Evolutionary conservation across 306 rosid species (phyloP), one percentile per base, ranked within the genome.

Genomic region (Rubus parviflorus): DNA sequence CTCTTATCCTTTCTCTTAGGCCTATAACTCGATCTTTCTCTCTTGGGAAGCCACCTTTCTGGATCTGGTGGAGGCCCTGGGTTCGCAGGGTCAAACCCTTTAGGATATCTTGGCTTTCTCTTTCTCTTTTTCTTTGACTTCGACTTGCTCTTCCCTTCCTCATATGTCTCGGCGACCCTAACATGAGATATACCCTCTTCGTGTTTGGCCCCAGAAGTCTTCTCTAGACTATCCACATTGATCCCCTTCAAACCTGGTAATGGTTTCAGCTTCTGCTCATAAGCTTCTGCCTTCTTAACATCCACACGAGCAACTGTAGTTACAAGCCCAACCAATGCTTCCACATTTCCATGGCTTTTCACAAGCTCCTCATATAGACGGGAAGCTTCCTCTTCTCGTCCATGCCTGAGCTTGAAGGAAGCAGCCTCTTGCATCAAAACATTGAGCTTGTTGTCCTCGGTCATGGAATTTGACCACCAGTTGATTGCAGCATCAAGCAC

Each of bases 1-100:
- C 98, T 89, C 86, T 92, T 96, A 87, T 96, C 97, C 87, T 91
- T 96, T 82, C 98, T 87, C 90, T 91, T 96, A 8, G 99, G 99
- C 86, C 98, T 90, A 74, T 78, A 96, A 64, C 93, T 91, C 17
- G 99, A 96, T 72, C 99, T 90, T 77, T 96, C 98, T 78, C 98
- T 87, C 90, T 79, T 96, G 13, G 99, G 99, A 81, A 96, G 99
- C 99, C 99, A 96, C 80, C 99, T 88, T 79, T 92, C 98, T 16
- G 99, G 99, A 81, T 96, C 99, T 4, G 98, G 99, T 38, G 94
- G 94, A 64, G 99, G 97, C 77, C 99, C 99, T 45, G 98, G 98
- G 77, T 92, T 96, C 16, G 90, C 93, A 8, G 97, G 97, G 81
- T 96, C 97, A 80, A 87, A 96, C 78, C 99, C 97, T 86, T 91